Base-by-base conservation (phyloP, 176 grass and related monocot species). In the Raddia distichophylla region DNA sequence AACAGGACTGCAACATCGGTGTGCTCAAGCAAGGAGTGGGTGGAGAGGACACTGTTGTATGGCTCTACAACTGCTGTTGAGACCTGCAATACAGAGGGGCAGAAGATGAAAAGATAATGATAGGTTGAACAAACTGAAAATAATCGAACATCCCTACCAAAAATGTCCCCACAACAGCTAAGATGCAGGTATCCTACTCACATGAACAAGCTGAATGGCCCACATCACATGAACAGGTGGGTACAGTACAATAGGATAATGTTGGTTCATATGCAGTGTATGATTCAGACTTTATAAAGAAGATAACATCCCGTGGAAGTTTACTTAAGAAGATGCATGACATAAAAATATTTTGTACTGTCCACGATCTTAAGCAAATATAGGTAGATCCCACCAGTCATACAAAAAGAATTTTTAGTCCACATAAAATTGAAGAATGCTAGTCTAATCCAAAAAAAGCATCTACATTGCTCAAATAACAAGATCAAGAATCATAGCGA, bases 61-160 rank as follows among this genome's bases (percentile, higher is more conserved):
- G 95, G 95, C 81, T 97, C 95, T 80, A 97, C 95, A 84, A 97
- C 95, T 82, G 95, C 95, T 87, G 95, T 97, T 44, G 95, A 97
- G 22, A 97, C 91, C 94, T 97, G 83, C 50, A 84, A 84, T 55
- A 65, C 77, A 91, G 67, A 79, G 84, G 45, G 55, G 86, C 67
- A 64, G 64, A 56, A 82, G 60, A 75, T 67, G n/a, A 89, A 58
- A 66, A 70, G 64, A 72, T 67, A 78, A n/a, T 6, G 0, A 68
- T 74, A 44, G 13, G 32, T 4, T 61, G 9, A 40, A 48, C 59
- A 10, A 40, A 56, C 67, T 45, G 34, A 72, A 80, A 84, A 81
- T 44, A 27, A 87, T 71, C 3, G 1, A 65, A 62, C 57, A 80
- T 73, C 68, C 73, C 51, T 73, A 73, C 51, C 60, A 8, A 84